phyloP scores from a whole-genome alignment of 75 land plant genomes.

The Gnetum montanum region DNA sequence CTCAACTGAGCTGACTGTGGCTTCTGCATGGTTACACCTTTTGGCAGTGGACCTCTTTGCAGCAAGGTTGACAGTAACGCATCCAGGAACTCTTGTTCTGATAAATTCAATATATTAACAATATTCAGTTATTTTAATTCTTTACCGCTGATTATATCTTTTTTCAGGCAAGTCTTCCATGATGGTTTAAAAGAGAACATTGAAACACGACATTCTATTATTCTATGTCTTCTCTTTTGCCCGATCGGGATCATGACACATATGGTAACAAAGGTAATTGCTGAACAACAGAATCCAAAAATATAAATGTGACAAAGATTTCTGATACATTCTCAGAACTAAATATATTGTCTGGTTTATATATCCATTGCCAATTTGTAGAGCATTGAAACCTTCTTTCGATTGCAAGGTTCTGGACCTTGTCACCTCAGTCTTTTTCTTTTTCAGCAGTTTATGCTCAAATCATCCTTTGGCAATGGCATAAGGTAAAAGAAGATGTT shows the following conservation, averaged over 20 bases:
- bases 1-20: conserved; percentile 71
- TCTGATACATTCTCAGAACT: too few species aligned
- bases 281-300: conserved; percentile 7
- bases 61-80: conserved; percentile 52
- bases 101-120: not conserved
- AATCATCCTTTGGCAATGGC: too few species aligned
- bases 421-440: too few species aligned
- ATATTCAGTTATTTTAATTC: too few species aligned
- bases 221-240: conserved; percentile 80
- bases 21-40: conserved; percentile 97
- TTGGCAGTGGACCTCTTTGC: conserved; percentile 86
- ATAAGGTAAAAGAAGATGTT: too few species aligned
- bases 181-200: conserved; percentile 68
- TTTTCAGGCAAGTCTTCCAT: conserved; percentile 70
- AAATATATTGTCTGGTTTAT: too few species aligned
- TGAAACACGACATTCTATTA: conserved; percentile 91
- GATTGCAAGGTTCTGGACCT: too few species aligned
- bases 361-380: too few species aligned
- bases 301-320: too few species aligned
- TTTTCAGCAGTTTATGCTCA: too few species aligned
- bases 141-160: too few species aligned
- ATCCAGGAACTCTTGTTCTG: not conserved
- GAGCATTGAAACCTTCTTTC: too few species aligned
- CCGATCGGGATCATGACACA: conserved; percentile 82
- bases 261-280: conserved; percentile 58